Percentiles rank a stretch among this genome's conserved stretches.
Evolutionary conservation across 2,329 filamentous ascomycete species (phyloP).

Genomic region (Talaromyces marneffei): DNA sequence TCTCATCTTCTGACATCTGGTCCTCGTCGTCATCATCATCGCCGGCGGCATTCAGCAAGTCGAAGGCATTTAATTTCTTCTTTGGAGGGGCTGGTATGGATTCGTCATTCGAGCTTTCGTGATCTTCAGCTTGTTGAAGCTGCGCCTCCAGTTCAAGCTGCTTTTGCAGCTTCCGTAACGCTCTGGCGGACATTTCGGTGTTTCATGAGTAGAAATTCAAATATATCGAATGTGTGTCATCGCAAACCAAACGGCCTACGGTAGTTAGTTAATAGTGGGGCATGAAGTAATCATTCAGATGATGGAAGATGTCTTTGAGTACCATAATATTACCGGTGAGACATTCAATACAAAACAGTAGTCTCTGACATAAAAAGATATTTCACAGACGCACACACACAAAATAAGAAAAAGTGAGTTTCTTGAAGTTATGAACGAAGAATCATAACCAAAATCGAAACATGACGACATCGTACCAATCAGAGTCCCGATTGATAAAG

Average conservation of each 20-base stretch:
- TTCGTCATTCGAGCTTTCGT: slow-evolving; percentile 38
- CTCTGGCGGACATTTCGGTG: slow-evolving; percentile 57
- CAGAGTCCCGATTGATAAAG: not conserved
- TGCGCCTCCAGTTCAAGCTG: slow-evolving; percentile 49
- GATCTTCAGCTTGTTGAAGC: slow-evolving; percentile 31
- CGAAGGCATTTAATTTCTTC: slow-evolving; percentile 49
- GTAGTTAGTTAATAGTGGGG: slow-evolving; percentile 5
- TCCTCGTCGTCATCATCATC: slow-evolving; percentile 22
- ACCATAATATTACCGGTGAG: not conserved
- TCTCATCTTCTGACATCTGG: slow-evolving; percentile 3
- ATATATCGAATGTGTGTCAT: slow-evolving; percentile 2
- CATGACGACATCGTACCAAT: slow-evolving; percentile 15
- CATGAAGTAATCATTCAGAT: not conserved
- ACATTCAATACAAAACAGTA: too few species aligned
- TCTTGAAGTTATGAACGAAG: not conserved
- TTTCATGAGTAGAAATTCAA: not conserved
- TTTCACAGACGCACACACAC: not conserved
- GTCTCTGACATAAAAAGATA: not conserved
- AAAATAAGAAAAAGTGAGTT: not conserved
- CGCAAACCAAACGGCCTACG: not conserved
- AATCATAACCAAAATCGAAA: not conserved
- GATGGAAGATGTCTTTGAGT: not conserved
- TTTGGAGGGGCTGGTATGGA: slow-evolving; percentile 26
- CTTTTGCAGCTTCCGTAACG: slow-evolving; percentile 58
- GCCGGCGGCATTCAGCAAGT: slow-evolving; percentile 45